Evolutionary conservation across 495 filamentous ascomycete genomes (phyloP), one percentile per base, ranked within the genome.

Genomic region (Podospora fimiseda): DNA sequence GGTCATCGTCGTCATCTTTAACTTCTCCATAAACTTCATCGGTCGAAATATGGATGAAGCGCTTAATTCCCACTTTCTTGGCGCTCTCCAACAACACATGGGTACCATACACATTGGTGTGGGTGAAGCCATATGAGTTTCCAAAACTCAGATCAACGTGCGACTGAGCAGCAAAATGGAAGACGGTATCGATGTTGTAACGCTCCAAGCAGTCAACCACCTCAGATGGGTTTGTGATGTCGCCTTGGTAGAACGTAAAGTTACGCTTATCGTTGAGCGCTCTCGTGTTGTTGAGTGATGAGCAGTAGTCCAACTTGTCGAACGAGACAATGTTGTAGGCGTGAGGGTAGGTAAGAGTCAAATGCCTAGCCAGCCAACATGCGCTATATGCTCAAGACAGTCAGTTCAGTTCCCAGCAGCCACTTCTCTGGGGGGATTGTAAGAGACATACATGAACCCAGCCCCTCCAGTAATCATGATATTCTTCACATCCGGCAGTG

Each of bases 1-100:
- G 64, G 58, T 86, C 83, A 37, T 79, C 79, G 2, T 76, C 78
- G 27, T 76, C 83, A 41, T 78, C 78, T 33, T 76, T 73, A 18
- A 84, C 83, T 63, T 88, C 86, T 44, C 86, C 86, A 60, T 89
- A 90, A 3, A 88, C 86, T 62, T 90, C 86, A 66, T 89, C 86
- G 7, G 86, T 89, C 9, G 81, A 85, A 43, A 88, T 76, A 61
- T 89, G 84, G 60, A 88, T 79, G 62, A 88, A 89, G 41, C 80
- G 70, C 51, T 73, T 77, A 59, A 89, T 75, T 23, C 76, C 76
- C 40, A 80, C 73, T 57, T 79, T 77, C 60, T 81, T 82, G 9
- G 82, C 80, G 59, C 79, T 78, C 63, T 90, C 86, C 15, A 89
- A 66, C 38, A 90, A 72, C 20, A 84, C 78, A 60, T 89, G 85